These are phyloP conservation scores for Cryptococcus neoformans DNA, from an alignment of 1,284 basidiomycete genomes.

Conservation along the genomic window DNA sequence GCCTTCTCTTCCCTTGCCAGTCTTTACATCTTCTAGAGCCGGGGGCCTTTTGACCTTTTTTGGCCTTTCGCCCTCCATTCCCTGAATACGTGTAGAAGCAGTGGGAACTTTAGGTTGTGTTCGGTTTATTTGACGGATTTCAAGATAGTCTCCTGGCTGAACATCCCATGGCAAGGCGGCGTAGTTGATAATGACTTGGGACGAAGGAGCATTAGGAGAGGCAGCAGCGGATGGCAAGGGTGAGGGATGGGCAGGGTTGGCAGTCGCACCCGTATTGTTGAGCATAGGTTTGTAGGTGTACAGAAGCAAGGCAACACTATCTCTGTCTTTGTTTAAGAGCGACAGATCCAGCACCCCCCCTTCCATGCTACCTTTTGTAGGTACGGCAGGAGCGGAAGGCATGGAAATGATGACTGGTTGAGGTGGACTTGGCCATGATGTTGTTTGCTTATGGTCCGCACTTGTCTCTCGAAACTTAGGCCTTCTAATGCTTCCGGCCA, in stretches of 20 bases:
- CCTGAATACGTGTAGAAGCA: background rate
- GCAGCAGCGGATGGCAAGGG: slow-evolving; percentile 23
- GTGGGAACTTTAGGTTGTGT: background rate
- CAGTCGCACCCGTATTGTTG: background rate
- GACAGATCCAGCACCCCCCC: slow-evolving; percentile 10
- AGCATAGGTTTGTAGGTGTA: slow-evolving; percentile 37
- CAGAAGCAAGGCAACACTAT: slow-evolving; percentile 17
- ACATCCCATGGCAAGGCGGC: slow-evolving; percentile 36
- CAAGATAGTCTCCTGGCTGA: slow-evolving; percentile 39
- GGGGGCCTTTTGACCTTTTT: slow-evolving; percentile 9
- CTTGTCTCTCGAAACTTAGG: slow-evolving; percentile 7
- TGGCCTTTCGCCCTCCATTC: slow-evolving; percentile 7
- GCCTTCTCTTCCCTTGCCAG: slow-evolving; percentile 32
- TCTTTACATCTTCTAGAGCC: slow-evolving; percentile 33
- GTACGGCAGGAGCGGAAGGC: slow-evolving; percentile 20
- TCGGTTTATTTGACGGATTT: slow-evolving; percentile 30
- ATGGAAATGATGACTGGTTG: slow-evolving; percentile 14
- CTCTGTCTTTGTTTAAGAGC: slow-evolving; percentile 10
- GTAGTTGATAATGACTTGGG: slow-evolving; percentile 30
- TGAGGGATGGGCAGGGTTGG: slow-evolving; percentile 20
- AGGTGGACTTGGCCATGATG: slow-evolving; percentile 29
- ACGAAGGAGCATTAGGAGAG: slow-evolving; percentile 2
- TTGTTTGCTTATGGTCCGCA: slow-evolving; percentile 20
- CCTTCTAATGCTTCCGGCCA: slow-evolving; percentile 7
- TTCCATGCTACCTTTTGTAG: slow-evolving; percentile 19